Evolutionary conservation across 2,329 filamentous ascomycete species (phyloP), one percentile per base, ranked within the genome.

Genomic region (Monosporascus ibericus): DNA sequence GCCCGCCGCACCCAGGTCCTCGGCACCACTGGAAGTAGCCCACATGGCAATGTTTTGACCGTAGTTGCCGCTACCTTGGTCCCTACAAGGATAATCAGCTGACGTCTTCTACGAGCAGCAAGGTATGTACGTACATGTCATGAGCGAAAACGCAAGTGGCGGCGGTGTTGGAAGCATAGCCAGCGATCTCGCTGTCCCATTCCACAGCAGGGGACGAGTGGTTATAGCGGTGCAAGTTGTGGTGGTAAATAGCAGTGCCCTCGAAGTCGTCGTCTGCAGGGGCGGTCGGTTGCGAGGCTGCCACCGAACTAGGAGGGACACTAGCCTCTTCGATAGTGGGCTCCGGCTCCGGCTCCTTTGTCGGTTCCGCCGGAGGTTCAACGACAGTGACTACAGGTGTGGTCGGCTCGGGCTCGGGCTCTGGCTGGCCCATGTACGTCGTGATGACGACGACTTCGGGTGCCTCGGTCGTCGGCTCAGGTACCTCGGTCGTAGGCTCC

Each of bases 41-140:
- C 70, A 78, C 60, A 86, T 85, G 65, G 89, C 92, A 54, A 97
- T 86, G 80, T 97, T 99, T 75, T 99, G 94, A 58, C 94, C 94
- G 66, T 94, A 95, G 44, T 79, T 77, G 51, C 82, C 83, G 48
- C 74, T 77, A 56, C 81, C 81, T 47, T 80, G 74, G 74, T 68
- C 62, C 79, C 84, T 61, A 54, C 20, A 42, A 54, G 3, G n/a
- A 17, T 36, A 53, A 63, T 77, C 56, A 77, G 71, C 39, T 40
- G 24, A n/a, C 17, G 8, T 2, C 20, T 9, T 50, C 22, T 11
- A 27, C 1, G 8, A 15, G 2, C 3, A 25, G 6, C 34, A 30
- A 6, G 48, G 18, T 44, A 20, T n/a, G n/a, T 50, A 76, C 84
- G 75, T 81, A 90, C 86, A 82, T 82, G 69, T 92, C 80, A 71